Conservation (phyloP, 2,329 filamentous ascomycete species). For the Ceratocystis cubensis region DNA sequence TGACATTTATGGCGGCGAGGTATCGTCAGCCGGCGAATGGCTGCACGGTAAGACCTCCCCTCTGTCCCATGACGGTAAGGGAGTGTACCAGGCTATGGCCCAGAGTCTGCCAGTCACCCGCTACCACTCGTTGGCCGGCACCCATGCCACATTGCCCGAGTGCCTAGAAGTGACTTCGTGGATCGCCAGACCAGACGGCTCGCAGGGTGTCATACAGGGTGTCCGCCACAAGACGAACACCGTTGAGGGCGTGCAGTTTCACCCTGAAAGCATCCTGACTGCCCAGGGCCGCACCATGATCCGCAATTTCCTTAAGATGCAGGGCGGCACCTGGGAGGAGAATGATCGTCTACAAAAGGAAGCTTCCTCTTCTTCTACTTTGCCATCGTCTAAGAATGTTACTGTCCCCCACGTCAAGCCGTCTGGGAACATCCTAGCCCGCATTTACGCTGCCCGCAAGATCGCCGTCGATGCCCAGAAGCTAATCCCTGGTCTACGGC, state of each 20-base stretch:
- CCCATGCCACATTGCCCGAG: conserved; percentile 71
- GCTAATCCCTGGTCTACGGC: conserved; percentile 69
- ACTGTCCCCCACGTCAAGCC: conserved; percentile 40
- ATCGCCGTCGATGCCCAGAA: conserved; percentile 69
- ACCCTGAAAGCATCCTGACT: conserved; percentile 92
- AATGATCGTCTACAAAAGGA: conserved; percentile 47
- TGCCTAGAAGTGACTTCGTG: conserved; percentile 84
- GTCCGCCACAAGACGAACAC: conserved; percentile 83
- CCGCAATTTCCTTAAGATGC: conserved; percentile 78
- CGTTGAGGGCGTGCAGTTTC: conserved; percentile 95
- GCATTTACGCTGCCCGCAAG: conserved; percentile 75
- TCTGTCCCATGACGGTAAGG: conserved; percentile 76
- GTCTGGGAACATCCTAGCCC: conserved; percentile 66
- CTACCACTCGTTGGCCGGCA: conserved; percentile 93
- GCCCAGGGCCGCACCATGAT: conserved; percentile 81
- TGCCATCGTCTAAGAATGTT: conserved; percentile 22
- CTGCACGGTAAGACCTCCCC: conserved; percentile 94
- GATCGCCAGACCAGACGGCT: conserved; percentile 63
- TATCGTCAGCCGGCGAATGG: conserved; percentile 88
- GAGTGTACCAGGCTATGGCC: conserved; percentile 73
- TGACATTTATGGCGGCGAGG: conserved; percentile 80
- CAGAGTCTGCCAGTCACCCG: conserved; percentile 79
- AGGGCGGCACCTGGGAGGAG: conserved; percentile 82
- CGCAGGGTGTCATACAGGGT: conserved; percentile 86
- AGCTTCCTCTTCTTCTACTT: conserved; percentile 15